Conservation (phyloP, 192 early-diverging fungal genomes). For the Umbelopsis isabellina region DNA sequence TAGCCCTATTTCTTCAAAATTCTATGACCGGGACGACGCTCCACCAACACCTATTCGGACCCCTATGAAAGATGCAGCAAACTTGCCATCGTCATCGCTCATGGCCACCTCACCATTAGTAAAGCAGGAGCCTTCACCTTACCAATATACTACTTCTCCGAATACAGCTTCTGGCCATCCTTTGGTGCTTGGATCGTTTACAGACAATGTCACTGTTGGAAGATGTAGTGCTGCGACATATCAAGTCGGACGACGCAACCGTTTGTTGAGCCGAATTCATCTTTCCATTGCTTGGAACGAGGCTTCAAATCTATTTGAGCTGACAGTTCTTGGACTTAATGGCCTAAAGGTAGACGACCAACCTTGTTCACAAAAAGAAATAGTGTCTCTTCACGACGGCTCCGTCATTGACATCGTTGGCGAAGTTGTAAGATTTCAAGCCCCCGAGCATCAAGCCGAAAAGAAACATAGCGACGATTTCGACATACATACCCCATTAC, state of each 20-base stretch:
- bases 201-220: slow-evolving; percentile 45
- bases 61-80: background rate
- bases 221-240: slow-evolving; percentile 51
- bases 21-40: background rate
- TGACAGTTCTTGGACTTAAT: slow-evolving; percentile 53
- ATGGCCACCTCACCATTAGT: slow-evolving; percentile 2
- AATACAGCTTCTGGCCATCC: slow-evolving; percentile 26
- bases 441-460: slow-evolving; percentile 28
- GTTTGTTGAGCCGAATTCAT: slow-evolving; percentile 55
- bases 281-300: slow-evolving; percentile 43
- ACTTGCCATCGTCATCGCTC: slow-evolving; percentile 6
- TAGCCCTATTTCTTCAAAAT: slow-evolving; percentile 7
- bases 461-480: slow-evolving; percentile 8
- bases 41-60: slow-evolving; percentile 4
- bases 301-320: slow-evolving; percentile 34
- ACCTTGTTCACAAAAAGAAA: slow-evolving; percentile 42
- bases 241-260: slow-evolving; percentile 53
- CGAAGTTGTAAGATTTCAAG: slow-evolving; percentile 44
- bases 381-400: slow-evolving; percentile 35
- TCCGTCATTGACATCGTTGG: slow-evolving; percentile 54
- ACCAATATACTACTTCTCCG: slow-evolving; percentile 8
- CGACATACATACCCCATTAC: slow-evolving; percentile 1
- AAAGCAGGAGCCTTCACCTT: background rate
- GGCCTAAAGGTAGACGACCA: slow-evolving; percentile 48
- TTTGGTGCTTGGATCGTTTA: slow-evolving; percentile 34